Conservation (phyloP, 1,284 basidiomycete genomes). For the Schizophyllum amplum region DNA sequence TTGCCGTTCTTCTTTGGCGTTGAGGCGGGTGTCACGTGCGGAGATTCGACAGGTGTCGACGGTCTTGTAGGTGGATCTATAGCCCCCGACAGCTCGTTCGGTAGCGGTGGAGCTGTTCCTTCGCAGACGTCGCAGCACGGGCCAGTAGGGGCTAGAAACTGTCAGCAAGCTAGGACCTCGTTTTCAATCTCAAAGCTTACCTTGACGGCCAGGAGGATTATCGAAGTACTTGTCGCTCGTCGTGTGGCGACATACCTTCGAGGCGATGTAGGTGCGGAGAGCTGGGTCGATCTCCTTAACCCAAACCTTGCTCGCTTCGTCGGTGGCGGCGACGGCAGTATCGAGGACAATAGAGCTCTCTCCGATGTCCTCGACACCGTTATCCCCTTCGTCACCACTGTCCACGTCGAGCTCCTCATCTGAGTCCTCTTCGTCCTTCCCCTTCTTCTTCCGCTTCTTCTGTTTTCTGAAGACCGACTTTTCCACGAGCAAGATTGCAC, state of each 20-base stretch:
- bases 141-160: slow-evolving; percentile 15
- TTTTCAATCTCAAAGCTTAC: slow-evolving; percentile 5
- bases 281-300: slow-evolving; percentile 17
- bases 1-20: slow-evolving; percentile 11
- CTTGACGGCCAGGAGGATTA: slow-evolving; percentile 10
- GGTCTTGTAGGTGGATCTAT: slow-evolving; percentile 12
- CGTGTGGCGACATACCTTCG: slow-evolving; percentile 13
- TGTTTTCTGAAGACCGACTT: slow-evolving; percentile 19
- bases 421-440: slow-evolving; percentile 3
- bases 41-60: slow-evolving; percentile 1
- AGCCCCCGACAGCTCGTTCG: neutral
- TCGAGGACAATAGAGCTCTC: slow-evolving; percentile 1
- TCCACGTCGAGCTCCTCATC: neutral
- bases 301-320: slow-evolving; percentile 4
- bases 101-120: neutral
- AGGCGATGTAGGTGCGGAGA: slow-evolving; percentile 16
- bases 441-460: slow-evolving; percentile 4
- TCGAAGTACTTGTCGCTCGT: slow-evolving; percentile 16
- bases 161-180: neutral
- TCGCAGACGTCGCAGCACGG: slow-evolving; percentile 20
- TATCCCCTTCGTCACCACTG: slow-evolving; percentile 1
- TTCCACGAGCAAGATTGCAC: slow-evolving; percentile 22
- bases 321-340: no score
- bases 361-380: slow-evolving; percentile 7
- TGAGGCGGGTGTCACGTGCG: neutral